Evolutionary conservation across 805 yeast genomes (phyloP).

Genomic region (Barnettozyma pratensis): DNA sequence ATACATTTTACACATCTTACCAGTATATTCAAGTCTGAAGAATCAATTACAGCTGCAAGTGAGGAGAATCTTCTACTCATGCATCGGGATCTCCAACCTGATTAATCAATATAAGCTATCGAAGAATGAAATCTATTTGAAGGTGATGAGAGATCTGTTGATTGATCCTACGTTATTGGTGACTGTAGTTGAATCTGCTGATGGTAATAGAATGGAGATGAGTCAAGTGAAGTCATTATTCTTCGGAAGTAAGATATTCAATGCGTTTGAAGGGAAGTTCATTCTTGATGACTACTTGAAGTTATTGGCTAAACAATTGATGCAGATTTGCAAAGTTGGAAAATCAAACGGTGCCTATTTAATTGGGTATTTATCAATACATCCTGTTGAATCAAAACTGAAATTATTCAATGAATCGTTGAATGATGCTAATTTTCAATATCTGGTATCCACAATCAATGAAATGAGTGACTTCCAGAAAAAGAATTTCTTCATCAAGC

Average conservation of each 20-base stretch:
- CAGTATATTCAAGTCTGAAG: conserved; percentile 19
- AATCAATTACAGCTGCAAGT: conserved; percentile 9
- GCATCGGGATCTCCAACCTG: conserved; percentile 17
- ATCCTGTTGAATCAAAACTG: conserved; percentile 20
- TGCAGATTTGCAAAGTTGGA: conserved; percentile 8
- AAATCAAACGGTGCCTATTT: conserved; percentile 10
- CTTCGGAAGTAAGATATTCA: conserved; percentile 23
- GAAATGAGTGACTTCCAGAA: conserved; percentile 14
- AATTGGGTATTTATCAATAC: conserved; percentile 19
- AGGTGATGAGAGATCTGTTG: conserved; percentile 19
- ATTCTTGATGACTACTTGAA: conserved; percentile 12
- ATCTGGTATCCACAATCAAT: neutral
- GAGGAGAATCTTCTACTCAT: conserved; percentile 14
- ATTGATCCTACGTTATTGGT: conserved; percentile 13
- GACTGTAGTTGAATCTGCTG: conserved; percentile 6
- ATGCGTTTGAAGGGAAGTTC: conserved; percentile 20
- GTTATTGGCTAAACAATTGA: conserved; percentile 13
- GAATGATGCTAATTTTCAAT: conserved; percentile 5
- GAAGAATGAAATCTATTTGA: conserved; percentile 18
- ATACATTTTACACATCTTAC: conserved; percentile 19
- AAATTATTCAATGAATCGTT: conserved; percentile 14
- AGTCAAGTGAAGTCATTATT: conserved; percentile 17
- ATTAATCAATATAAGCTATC: conserved; percentile 17
- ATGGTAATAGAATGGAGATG: conserved; percentile 9
- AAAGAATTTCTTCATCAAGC: conserved; percentile 13